A percentile compares a stretch with the other conserved stretches of the same genome.
Evolutionary conservation across 1,139 yeast genomes (phyloP).

Genomic region (Pichia terricola): DNA sequence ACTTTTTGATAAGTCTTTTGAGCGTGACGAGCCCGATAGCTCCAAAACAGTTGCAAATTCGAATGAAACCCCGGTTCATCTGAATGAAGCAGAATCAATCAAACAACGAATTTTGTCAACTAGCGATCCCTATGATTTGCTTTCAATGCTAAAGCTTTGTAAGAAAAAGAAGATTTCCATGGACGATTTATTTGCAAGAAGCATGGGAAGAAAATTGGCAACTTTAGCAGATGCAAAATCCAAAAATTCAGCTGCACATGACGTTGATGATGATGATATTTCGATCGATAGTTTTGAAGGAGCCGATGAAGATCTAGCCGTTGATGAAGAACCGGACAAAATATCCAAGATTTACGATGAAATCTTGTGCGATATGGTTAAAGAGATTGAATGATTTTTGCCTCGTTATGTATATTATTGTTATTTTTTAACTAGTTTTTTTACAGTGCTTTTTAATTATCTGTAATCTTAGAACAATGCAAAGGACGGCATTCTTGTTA

Average conservation of each 20-base stretch:
- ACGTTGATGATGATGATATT: conserved; percentile 4
- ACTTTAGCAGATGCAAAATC: background rate
- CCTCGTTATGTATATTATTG: too few species aligned
- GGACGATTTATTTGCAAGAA: conserved; percentile 38
- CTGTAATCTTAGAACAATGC: too few species aligned
- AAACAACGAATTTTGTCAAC: conserved; percentile 40
- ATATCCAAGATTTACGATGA: background rate
- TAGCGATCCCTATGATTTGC: conserved; percentile 44
- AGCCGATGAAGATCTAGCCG: conserved; percentile 1
- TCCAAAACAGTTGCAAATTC: conserved; percentile 1
- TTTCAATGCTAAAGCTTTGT: conserved; percentile 39
- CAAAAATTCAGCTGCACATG: background rate
- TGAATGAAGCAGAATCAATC: conserved; percentile 42
- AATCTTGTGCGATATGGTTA: too few species aligned
- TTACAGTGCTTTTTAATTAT: too few species aligned
- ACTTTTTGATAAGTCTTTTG: background rate
- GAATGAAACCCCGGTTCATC: background rate
- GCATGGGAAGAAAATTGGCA: background rate
- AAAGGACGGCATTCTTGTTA: too few species aligned
- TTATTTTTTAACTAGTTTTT: too few species aligned
- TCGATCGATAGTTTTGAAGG: conserved; percentile 9
- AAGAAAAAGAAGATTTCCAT: conserved; percentile 44
- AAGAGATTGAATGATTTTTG: too few species aligned
- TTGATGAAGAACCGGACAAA: background rate
- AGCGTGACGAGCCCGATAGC: too few species aligned